A percentile compares a stretch with the other conserved stretches of the same genome.
Conservation (phyloP, 805 yeast genomes). For the Saturnispora serradocipensis region DNA sequence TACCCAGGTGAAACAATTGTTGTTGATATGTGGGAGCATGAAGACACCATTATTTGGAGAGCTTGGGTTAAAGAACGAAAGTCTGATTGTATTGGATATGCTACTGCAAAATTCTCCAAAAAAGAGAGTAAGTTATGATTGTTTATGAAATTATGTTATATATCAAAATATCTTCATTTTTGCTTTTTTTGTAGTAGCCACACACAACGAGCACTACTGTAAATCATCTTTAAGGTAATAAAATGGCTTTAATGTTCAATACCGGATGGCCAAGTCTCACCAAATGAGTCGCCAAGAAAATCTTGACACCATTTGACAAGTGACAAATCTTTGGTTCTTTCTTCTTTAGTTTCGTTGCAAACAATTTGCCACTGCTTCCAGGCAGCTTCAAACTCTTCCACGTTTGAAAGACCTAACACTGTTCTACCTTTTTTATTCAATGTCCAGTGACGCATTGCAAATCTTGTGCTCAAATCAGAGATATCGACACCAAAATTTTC, state of each 20-base stretch:
- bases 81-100: slow-evolving; percentile 65
- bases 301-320: slow-evolving; percentile 35
- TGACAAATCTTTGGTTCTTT: slow-evolving; percentile 30
- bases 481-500: slow-evolving; percentile 44
- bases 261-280: slow-evolving; percentile 56
- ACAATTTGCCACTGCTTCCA: slow-evolving; percentile 47
- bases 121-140: slow-evolving; percentile 4
- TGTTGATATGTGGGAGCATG: slow-evolving; percentile 77
- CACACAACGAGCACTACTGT: not conserved
- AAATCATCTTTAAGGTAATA: not conserved
- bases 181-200: not conserved
- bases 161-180: not conserved
- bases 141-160: not conserved
- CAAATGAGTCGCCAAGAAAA: slow-evolving; percentile 42
- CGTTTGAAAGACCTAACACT: slow-evolving; percentile 67
- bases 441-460: slow-evolving; percentile 56
- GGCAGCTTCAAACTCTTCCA: slow-evolving; percentile 58
- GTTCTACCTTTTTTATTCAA: slow-evolving; percentile 40
- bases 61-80: slow-evolving; percentile 66
- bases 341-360: slow-evolving; percentile 27
- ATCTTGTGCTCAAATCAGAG: slow-evolving; percentile 76
- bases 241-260: slow-evolving; percentile 3
- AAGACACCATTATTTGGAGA: slow-evolving; percentile 63
- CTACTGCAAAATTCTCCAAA: slow-evolving; percentile 53
- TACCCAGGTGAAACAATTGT: slow-evolving; percentile 89